These are phyloP conservation scores for Gardenia jasminoides DNA, from an alignment of 257 asterid species.

Conservation along the genomic window DNA sequence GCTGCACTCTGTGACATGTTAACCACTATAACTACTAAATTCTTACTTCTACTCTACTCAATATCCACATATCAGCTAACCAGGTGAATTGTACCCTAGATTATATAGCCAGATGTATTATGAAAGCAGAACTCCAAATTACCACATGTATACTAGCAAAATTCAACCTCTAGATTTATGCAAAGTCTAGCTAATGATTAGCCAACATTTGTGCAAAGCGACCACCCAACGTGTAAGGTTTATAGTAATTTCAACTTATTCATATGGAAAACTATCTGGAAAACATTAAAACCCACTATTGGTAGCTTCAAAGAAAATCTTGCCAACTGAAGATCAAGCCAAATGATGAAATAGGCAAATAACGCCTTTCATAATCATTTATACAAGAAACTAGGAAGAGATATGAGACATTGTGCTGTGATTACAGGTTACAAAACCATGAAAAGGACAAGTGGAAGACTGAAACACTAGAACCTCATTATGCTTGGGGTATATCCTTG, in stretches of 20 bases:
- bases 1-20: background rate
- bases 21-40: background rate
- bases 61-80: background rate
- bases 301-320: background rate
- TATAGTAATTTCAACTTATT: background rate
- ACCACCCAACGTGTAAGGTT: background rate
- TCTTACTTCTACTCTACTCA: background rate
- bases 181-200: background rate
- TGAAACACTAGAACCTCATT: background rate
- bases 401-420: background rate
- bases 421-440: background rate
- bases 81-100: background rate
- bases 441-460: background rate
- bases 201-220: background rate
- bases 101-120: background rate
- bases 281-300: background rate
- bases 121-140: background rate
- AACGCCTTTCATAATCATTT: too few species aligned
- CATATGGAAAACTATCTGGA: background rate
- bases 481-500: too few species aligned
- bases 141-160: background rate
- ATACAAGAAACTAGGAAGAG: background rate
- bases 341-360: background rate
- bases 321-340: background rate
- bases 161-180: background rate